Conservation (phyloP, 306 rosid species). For the Begonia masoniana region DNA sequence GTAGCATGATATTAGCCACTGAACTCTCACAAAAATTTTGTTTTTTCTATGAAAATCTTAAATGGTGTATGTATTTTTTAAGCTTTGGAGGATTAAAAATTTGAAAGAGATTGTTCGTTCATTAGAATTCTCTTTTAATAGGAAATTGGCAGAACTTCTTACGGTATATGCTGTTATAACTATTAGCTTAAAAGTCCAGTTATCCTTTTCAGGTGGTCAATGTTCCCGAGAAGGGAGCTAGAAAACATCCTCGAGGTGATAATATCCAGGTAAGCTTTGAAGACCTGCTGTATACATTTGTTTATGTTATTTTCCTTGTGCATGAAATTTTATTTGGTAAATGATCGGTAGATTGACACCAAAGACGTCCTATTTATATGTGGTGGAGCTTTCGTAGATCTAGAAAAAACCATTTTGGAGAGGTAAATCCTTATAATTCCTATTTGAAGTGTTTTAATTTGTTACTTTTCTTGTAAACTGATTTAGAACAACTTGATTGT, state of each 20-base stretch:
- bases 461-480: constrained; percentile 2
- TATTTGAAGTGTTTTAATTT: background rate
- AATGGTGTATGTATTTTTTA: no score
- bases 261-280: constrained; percentile 68
- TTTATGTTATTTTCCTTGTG: background rate
- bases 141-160: no score
- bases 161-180: no score
- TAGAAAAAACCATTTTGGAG: constrained; percentile 94
- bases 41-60: no score
- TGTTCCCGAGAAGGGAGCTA: constrained; percentile 96
- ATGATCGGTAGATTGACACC: constrained; percentile 66
- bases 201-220: constrained; percentile 70
- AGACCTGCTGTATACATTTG: background rate
- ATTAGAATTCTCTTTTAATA: no score
- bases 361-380: constrained; percentile 90
- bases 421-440: constrained; percentile 35
- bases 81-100: no score
- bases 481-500: constrained; percentile 2
- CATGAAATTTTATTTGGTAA: background rate
- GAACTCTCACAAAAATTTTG: no score
- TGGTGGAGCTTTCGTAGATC: constrained; percentile 95
- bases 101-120: no score
- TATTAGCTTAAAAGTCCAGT: background rate
- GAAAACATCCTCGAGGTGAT: constrained; percentile 93
- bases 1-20: no score